Base-by-base conservation (phyloP, 192 early-diverging fungal species). In the Geosiphon pyriformis region DNA sequence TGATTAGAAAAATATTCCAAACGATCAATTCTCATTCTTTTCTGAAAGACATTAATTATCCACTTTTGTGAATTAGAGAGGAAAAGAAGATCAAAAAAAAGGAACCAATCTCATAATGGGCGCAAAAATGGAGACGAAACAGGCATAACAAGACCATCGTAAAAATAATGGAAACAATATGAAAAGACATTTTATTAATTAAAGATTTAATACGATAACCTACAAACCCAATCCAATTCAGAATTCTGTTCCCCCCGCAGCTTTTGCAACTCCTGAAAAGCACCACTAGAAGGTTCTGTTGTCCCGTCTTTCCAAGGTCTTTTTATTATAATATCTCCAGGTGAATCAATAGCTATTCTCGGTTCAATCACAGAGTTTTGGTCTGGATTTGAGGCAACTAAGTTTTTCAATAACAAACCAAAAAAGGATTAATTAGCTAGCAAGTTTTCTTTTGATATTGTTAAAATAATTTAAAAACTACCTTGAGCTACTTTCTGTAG, bases 271-370 rank as follows among this genome's bases (percentile, higher is more conserved):
- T 66, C 64, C 27, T 35, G 27, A 55, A 66, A 54, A 20, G 64
- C 27, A 42, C 64, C 64, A 35, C 26, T 18, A 20, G 20, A 4
- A 20, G 64, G 64, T 33, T 66, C 52, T 66, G 64, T 66, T 53
- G 64, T 66, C 31, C 64, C 64, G 25, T 66, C 64, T 55, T 37
- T 66, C 64, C 64, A 66, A 26, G 64, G 64, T 18, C 64, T 47
- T 32, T 66, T 66, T 18, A 66, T 54, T 26, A 66, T 55, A 23
- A 66, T 48, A 54, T 66, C 64, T 33, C 23, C 33, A 29, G 53
- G 27, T 3, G 53, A 20, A 42, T 66, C 64, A 42, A 51, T 66
- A 11, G 64, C 10, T 26, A 23, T 30, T 31, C 32, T 52, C 23
- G 37, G 37, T 50, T 49, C 37, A 62, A 30, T 49, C 29, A 48